Evolutionary conservation across 805 yeast genomes (phyloP).

Genomic region (Metschnikowia vanudenii): DNA sequence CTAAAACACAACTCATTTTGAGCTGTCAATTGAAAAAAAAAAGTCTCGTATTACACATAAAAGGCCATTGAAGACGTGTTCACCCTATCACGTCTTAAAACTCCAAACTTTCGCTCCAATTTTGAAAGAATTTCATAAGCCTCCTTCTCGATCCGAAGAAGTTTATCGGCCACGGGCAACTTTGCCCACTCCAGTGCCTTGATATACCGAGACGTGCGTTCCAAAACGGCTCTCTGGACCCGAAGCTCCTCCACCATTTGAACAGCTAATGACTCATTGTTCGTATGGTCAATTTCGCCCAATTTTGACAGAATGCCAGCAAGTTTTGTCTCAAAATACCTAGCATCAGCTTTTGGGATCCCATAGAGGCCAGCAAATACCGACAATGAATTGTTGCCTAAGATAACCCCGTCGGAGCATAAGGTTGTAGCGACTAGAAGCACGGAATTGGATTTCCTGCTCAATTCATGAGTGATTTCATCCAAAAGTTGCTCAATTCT

Average conservation of each 20-base stretch:
- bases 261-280: too few species aligned
- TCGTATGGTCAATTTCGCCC: not conserved
- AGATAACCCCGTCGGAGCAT: not conserved
- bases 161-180: not conserved
- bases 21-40: too few species aligned
- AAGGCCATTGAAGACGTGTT: too few species aligned
- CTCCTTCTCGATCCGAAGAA: not conserved
- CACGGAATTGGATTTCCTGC: constrained; percentile 3
- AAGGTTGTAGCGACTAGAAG: not conserved
- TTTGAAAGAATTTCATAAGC: not conserved
- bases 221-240: not conserved
- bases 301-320: not conserved
- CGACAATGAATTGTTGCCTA: not conserved
- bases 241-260: too few species aligned
- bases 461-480: constrained; percentile 3
- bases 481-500: not conserved
- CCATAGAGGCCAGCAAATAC: not conserved
- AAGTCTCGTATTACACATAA: too few species aligned
- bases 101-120: too few species aligned
- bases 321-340: not conserved
- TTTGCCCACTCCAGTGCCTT: not conserved
- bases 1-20: too few species aligned
- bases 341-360: not conserved
- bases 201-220: not conserved
- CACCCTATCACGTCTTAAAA: too few species aligned